Base-by-base conservation (phyloP, 2,329 filamentous ascomycete species). In the Teratosphaeria nubilosa region DNA sequence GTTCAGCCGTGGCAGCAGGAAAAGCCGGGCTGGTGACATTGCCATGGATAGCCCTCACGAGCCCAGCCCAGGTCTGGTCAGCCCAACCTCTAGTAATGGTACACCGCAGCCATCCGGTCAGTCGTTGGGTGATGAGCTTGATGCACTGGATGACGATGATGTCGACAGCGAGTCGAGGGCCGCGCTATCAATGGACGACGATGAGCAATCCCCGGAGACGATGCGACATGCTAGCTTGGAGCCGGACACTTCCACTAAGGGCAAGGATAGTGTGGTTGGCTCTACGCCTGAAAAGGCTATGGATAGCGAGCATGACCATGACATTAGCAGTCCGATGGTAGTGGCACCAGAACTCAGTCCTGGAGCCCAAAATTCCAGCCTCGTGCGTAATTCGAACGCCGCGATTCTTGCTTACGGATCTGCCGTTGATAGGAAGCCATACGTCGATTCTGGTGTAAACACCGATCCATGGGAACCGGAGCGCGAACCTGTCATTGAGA, bases 81-180 rank as follows among this genome's bases (percentile, higher is more conserved):
- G 67, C 57, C 67, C 68, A 16, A 56, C 63, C 24, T 68, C 65
- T 13, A 67, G 65, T 57, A 60, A 60, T 32, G 74, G 73, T 50
- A 76, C 76, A 7, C 73, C 76, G n/a, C 74, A 76, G 51, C 62
- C 65, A 55, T 77, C 77, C 62, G 81, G 83, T 16, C 89, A 96
- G 76, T 97, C 88, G 68, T 78, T 99, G 55, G 95, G 94, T 70
- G 91, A 91, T 48, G 94, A 99, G 73, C 81, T 99, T 50, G 90
- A 88, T 56, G 89, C 90, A 64, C 77, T 96, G 51, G 86, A 84
- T 58, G 77, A 87, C 64, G 88, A 90, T 62, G 88, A 90, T 60
- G 86, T 75, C 58, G 68, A 72, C 53, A 69, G 66, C 31, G 51
- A 34, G 5, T 11, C 11, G 20, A n/a, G 20, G n/a, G 41, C 16